Conservation (phyloP, 164 flowering plant species). For the Stephania yunnanensis region DNA sequence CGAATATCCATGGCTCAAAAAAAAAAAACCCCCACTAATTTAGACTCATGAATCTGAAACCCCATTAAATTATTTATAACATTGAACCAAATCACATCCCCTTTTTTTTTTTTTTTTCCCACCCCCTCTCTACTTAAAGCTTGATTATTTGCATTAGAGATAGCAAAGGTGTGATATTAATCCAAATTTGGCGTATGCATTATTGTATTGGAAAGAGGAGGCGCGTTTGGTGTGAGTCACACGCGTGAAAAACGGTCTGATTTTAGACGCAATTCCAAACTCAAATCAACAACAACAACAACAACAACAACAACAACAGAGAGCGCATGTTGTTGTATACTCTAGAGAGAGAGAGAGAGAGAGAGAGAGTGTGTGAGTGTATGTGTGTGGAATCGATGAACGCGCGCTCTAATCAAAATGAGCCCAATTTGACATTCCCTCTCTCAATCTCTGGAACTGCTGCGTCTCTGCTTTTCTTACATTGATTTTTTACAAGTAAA, state of each 20-base stretch:
- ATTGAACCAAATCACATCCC: too few relatives aligned
- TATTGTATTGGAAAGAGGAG: not conserved
- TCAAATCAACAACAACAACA: not conserved
- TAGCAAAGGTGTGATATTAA: not conserved
- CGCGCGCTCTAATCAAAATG: not conserved
- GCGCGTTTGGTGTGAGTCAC: not conserved
- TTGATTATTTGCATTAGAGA: too few relatives aligned
- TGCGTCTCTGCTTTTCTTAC: conserved; percentile 25
- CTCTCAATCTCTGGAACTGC: conserved; percentile 11
- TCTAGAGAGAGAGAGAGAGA: not conserved
- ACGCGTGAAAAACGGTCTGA: not conserved
- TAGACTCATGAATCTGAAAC: too few relatives aligned
- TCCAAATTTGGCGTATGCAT: too few relatives aligned
- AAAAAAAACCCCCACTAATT: too few relatives aligned
- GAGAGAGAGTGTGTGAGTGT: not conserved
- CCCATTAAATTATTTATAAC: too few relatives aligned
- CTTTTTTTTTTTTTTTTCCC: too few relatives aligned
- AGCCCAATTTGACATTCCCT: conserved; percentile 4
- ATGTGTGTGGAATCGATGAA: not conserved
- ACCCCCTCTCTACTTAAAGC: too few relatives aligned
- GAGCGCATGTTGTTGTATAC: too few relatives aligned
- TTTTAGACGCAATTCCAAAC: not conserved
- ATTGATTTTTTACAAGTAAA: conserved; percentile 27
- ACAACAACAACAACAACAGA: too few relatives aligned
- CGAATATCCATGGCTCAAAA: too few relatives aligned